These are phyloP conservation scores for Starmera quercuum DNA, from an alignment of 805 yeast genomes.

Conservation along the genomic window DNA sequence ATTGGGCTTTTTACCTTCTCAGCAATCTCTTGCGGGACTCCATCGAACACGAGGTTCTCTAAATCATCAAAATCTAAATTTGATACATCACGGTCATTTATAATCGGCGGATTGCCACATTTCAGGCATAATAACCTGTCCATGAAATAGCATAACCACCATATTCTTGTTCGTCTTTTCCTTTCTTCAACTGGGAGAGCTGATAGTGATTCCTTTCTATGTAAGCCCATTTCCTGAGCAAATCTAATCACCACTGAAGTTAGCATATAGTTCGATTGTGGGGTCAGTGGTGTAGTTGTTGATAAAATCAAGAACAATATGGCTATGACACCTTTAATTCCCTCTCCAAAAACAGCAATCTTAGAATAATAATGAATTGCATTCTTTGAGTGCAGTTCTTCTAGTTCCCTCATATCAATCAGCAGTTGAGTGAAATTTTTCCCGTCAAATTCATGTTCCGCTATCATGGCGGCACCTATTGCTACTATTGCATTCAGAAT, in stretches of 20 bases:
- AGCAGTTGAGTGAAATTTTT: conserved; percentile 3
- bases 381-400: conserved; percentile 25
- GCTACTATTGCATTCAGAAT: conserved; percentile 22
- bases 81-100: conserved; percentile 32
- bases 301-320: conserved; percentile 36
- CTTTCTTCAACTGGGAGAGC: conserved; percentile 30
- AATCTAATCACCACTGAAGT: conserved; percentile 40
- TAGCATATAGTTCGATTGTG: conserved; percentile 35
- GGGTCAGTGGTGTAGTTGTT: conserved; percentile 27
- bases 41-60: background rate
- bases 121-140: conserved; percentile 39
- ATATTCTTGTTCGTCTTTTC: conserved; percentile 30
- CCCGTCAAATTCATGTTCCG: conserved; percentile 3
- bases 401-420: conserved; percentile 19
- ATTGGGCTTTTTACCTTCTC: background rate
- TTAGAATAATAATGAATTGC: conserved; percentile 47
- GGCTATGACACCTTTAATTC: conserved; percentile 43
- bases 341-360: conserved; percentile 41
- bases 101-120: conserved; percentile 41
- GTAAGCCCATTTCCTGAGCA: conserved; percentile 52
- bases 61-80: conserved; percentile 10
- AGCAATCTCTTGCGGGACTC: background rate
- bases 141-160: conserved; percentile 40
- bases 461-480: conserved; percentile 11
- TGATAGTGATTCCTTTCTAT: conserved; percentile 36